Conservation (phyloP, 2,329 filamentous ascomycete species). For the Tolypocladium ophioglossoides region DNA sequence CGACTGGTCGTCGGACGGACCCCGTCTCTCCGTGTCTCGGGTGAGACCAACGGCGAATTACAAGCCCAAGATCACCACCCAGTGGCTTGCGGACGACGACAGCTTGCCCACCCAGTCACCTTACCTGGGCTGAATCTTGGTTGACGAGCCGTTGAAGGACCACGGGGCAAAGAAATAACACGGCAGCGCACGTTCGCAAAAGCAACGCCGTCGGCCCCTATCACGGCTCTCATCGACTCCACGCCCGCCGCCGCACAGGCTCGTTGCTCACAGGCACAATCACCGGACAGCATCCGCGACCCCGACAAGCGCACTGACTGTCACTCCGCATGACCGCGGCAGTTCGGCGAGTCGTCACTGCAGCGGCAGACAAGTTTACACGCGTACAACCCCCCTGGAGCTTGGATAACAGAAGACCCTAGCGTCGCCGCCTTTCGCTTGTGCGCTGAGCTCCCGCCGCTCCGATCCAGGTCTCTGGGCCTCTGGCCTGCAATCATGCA, state of each 20-base stretch:
- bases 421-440: neutral
- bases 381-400: neutral
- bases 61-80: neutral
- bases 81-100: neutral
- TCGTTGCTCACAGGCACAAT: neutral
- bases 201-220: neutral
- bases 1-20: neutral
- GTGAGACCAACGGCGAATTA: neutral
- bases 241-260: neutral
- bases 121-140: neutral
- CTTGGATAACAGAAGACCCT: neutral
- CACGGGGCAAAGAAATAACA: neutral
- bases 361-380: neutral
- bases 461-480: neutral
- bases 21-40: conserved; percentile 4
- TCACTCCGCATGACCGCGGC: neutral
- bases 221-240: neutral
- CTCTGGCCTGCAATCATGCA: conserved; percentile 4
- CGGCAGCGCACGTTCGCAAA: neutral
- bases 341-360: neutral
- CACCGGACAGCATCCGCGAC: neutral
- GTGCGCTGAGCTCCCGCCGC: neutral
- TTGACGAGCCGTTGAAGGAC: neutral
- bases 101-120: neutral
- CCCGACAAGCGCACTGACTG: neutral